These are phyloP conservation scores for Biscogniauxia marginata DNA, from an alignment of 2,329 filamentous ascomycete species.

Conservation along the genomic window DNA sequence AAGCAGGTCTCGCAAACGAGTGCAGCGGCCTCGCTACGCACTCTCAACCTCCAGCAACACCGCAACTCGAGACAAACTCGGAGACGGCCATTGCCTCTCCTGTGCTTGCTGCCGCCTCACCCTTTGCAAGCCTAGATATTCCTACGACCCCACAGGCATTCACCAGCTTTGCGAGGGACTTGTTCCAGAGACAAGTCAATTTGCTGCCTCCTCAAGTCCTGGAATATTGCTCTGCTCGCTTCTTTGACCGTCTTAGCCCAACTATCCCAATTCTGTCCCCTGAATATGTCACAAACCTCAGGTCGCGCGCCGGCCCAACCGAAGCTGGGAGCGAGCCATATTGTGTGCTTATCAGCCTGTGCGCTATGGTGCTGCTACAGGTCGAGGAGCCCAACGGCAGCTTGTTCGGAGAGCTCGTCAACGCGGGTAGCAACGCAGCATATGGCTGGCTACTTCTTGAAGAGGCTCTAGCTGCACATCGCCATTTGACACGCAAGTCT, in stretches of 20 bases:
- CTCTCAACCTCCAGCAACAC: slow-evolving; percentile 1
- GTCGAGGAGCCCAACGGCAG: slow-evolving; percentile 37
- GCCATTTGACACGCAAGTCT: slow-evolving; percentile 32
- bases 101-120: slow-evolving; percentile 7
- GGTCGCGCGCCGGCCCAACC: slow-evolving; percentile 18
- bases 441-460: slow-evolving; percentile 41
- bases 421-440: slow-evolving; percentile 35
- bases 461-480: slow-evolving; percentile 35
- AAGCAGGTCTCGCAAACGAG: slow-evolving; percentile 40
- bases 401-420: slow-evolving; percentile 33
- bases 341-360: slow-evolving; percentile 39
- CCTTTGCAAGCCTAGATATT: slow-evolving; percentile 16
- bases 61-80: slow-evolving; percentile 2
- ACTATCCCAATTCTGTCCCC: slow-evolving; percentile 44
- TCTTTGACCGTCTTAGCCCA: slow-evolving; percentile 40
- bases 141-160: slow-evolving; percentile 22
- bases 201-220: slow-evolving; percentile 35
- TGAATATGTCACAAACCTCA: slow-evolving; percentile 36
- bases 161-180: slow-evolving; percentile 23
- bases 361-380: slow-evolving; percentile 42
- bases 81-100: slow-evolving; percentile 2
- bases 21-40: slow-evolving; percentile 26
- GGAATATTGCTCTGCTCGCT: slow-evolving; percentile 39
- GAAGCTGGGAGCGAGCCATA: slow-evolving; percentile 35
- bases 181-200: slow-evolving; percentile 32